Base-by-base conservation (phyloP, 306 rosid species). In the Cicer judaicum region DNA sequence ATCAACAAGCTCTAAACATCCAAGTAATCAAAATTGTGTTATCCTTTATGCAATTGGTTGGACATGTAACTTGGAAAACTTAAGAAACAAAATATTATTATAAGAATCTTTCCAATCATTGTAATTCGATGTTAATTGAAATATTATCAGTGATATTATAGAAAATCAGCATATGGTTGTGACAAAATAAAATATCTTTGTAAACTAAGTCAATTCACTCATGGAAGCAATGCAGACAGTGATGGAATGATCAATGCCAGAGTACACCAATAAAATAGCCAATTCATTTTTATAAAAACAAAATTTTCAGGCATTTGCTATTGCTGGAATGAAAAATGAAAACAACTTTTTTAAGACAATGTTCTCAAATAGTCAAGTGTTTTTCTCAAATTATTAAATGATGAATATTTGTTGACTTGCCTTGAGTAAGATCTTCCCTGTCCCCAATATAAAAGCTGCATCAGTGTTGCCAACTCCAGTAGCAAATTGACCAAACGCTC, bases 401-500 rank as follows among this genome's bases (percentile, higher is more conserved):
- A 46, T 18, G 49, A 60, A 29, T 75, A 56, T 39, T 46, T 47
- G 16, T 70, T 64, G n/a, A 4, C 21, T 52, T 52, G 84, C 97
- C 97, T 92, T 90, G 63, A 92, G 88, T 72, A 90, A 64, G 60
- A 87, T 85, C 84, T 88, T 90, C 78, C 98, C 94, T 10, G 94
- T 79, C 53, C 98, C 98, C 68, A 92, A 52, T 56, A 92, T 85
- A 79, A 92, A 86, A 73, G 92, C 94, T 19, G 96, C 96, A 85
- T 90, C 96, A 54, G 94, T 92, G 81, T 90, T 90, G 29, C 94
- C 96, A 19, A 92, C 75, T 74, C 98, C 94, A 46, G 90, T 87
- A 34, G 98, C 89, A 83, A 92, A 92, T 75, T 92, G 98, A 49
- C 96, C 96, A 87, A 92, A 92, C 3, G 98, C 98, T 80, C 98